Evolutionary conservation across 2,329 filamentous ascomycete species (phyloP).

Genomic region (Fusarium sp.): DNA sequence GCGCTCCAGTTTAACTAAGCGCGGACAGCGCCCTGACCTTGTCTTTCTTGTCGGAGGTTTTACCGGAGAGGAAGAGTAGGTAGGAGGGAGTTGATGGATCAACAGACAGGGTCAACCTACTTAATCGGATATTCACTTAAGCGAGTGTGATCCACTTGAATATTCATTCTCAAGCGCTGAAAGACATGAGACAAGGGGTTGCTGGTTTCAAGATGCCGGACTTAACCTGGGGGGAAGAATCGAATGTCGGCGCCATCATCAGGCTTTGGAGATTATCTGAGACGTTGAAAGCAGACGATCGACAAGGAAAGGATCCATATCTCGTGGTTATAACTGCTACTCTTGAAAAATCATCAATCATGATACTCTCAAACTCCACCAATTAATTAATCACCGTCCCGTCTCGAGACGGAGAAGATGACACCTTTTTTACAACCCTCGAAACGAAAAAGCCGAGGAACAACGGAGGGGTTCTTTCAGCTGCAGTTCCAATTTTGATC

Average conservation of each 20-base stretch:
- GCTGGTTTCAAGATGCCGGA: no score
- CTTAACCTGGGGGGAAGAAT: neutral
- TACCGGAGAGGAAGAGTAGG: neutral
- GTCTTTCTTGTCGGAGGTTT: neutral
- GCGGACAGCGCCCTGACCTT: neutral
- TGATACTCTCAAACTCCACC: neutral
- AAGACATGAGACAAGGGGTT: neutral
- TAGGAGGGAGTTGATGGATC: neutral
- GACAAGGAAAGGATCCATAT: neutral
- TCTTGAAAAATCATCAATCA: neutral
- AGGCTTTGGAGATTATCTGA: neutral
- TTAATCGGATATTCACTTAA: neutral
- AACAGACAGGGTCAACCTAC: neutral
- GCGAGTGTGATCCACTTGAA: neutral
- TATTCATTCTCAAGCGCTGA: neutral
- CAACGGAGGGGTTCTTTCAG: neutral
- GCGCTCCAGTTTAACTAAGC: neutral
- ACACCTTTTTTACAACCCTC: neutral
- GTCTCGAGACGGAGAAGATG: neutral
- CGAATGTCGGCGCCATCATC: neutral
- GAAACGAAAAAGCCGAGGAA: neutral
- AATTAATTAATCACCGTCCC: neutral
- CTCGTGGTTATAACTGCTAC: neutral
- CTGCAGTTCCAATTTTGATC: neutral
- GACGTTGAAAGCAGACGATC: neutral